Evolutionary conservation across 2,329 filamentous ascomycete genomes (phyloP), one percentile per base, ranked within the genome.

Genomic region (Cadophora sp.): DNA sequence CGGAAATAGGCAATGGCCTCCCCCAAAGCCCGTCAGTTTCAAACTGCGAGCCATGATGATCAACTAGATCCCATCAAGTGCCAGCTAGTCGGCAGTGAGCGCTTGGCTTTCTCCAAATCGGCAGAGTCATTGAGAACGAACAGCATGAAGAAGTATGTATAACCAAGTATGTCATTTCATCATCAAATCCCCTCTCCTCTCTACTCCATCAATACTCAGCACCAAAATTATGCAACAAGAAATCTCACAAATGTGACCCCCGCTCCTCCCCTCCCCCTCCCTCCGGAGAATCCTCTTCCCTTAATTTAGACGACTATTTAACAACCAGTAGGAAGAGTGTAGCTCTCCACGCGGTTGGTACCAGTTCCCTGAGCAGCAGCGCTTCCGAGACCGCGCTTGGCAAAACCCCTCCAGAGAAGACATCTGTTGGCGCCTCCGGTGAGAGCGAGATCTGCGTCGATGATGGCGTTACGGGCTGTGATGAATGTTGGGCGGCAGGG

Each of bases 401-500:
- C 84, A 71, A 87, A 87, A 0, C 73, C 85, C 16, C 71, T 83
- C 85, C 85, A 87, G 66, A 87, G 76, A 70, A 80, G 79, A 62
- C 85, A 87, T 14, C 72, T 66, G 74, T 87, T 87, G 13, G 72
- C 74, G 2, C 84, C 85, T 0, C 79, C 80, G 1, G 85, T 87
- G 9, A 87, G 77, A 4, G 80, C 80, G 41, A 75, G 76, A 72
- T 87, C 85, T 0, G 85, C 85, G 66, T 87, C 85, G 24, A 87
- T 72, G 69, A 87, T 87, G 20, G 84, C 84, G 64, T 86, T 81
- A 33, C 85, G 80, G 1, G 84, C 83, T 62, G 81, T 80, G 13
- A 86, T 77, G 65, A 87, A 84, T 61, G 80, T 85, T 33, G 85
- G 85, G 71, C 81, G 83, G 78, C 85, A 87, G 18, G 85, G 85